Evolutionary conservation across 768 basidiomycete species (phyloP).

Genomic region (Chiua virens): DNA sequence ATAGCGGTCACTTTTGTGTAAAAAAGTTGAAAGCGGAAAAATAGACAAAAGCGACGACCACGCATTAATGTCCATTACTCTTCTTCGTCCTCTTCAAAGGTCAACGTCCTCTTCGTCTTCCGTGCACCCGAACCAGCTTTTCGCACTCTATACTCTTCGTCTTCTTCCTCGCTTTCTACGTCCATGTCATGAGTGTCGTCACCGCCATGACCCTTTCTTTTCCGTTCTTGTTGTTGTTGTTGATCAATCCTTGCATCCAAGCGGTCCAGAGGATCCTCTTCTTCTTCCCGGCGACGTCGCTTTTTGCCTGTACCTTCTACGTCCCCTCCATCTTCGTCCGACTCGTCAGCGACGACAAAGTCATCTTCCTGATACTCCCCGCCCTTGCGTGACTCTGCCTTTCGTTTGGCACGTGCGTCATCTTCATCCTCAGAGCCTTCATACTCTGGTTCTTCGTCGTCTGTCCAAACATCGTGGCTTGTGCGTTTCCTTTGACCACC

Average conservation of each 20-base stretch:
- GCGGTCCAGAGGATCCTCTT: conserved; percentile 64
- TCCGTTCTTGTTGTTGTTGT: conserved; percentile 52
- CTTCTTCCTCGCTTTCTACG: conserved; percentile 70
- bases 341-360: conserved; percentile 77
- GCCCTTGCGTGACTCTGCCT: conserved; percentile 47
- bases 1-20: conserved; percentile 29
- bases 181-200: conserved; percentile 58
- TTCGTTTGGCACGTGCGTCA: conserved; percentile 47
- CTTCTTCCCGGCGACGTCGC: conserved; percentile 41
- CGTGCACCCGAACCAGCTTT: conserved; percentile 52
- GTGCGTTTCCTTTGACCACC: conserved; percentile 40
- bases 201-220: conserved; percentile 38
- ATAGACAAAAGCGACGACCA: conserved; percentile 1
- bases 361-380: conserved; percentile 84
- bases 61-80: conserved; percentile 14
- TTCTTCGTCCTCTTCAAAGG: conserved; percentile 60
- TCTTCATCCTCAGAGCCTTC: conserved; percentile 62
- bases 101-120: conserved; percentile 52
- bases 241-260: conserved; percentile 67
- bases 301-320: conserved; percentile 37
- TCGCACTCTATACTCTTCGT: conserved; percentile 68
- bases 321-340: conserved; percentile 57
- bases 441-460: conserved; percentile 64
- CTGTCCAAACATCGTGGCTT: conserved; percentile 57
- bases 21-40: no score